These are phyloP conservation scores for Geranium rotundifolium DNA, from an alignment of 345 rosid genomes.

Conservation along the genomic window DNA sequence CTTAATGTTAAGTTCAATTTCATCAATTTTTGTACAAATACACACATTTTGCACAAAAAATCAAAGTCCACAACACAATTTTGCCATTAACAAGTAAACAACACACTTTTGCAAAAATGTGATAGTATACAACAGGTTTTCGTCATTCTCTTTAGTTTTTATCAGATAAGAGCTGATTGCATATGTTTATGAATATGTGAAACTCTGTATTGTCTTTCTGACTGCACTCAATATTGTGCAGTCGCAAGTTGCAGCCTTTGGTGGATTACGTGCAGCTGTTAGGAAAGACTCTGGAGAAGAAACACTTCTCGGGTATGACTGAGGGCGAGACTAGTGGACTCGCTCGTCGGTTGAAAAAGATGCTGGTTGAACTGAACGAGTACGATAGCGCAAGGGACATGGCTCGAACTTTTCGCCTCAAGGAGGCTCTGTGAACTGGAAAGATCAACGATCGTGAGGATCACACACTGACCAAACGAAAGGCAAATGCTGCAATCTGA, in stretches of 20 bases:
- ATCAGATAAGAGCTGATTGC: no score
- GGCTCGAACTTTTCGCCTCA: constrained; percentile 56
- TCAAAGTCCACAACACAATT: no score
- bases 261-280: constrained; percentile 55
- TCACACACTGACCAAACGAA: no score
- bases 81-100: no score
- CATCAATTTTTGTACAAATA: no score
- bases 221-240: constrained; percentile 18
- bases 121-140: no score
- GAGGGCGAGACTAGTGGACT: constrained; percentile 55
- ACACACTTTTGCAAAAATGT: no score
- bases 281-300: constrained; percentile 45
- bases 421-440: constrained; percentile 53
- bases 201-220: neutral
- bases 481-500: no score
- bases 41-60: no score
- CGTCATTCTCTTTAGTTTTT: no score
- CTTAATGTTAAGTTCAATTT: no score
- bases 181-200: neutral
- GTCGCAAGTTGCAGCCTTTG: constrained; percentile 67
- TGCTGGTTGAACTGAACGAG: constrained; percentile 78
- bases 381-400: constrained; percentile 70
- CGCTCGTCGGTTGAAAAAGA: constrained; percentile 71
- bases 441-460: no score
- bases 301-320: constrained; percentile 37